Conservation (phyloP, 345 rosid species). For the Populus davidiana region DNA sequence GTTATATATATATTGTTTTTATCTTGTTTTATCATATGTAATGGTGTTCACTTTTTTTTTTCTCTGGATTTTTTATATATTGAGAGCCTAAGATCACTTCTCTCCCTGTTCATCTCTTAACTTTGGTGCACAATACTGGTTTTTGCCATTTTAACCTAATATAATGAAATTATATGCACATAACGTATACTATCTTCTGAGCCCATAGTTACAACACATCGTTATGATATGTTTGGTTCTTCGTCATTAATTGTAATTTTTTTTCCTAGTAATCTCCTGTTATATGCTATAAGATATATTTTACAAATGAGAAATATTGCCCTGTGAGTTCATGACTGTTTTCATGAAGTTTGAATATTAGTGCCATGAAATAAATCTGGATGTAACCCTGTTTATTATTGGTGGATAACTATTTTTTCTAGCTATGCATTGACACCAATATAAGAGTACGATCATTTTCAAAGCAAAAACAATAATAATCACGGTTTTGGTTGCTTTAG, state of each 20-base stretch:
- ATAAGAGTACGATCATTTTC: no score
- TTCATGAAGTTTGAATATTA: background rate
- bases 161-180: background rate
- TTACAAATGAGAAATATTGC: background rate
- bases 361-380: background rate
- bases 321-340: background rate
- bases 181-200: background rate
- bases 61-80: background rate
- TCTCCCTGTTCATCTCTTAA: background rate
- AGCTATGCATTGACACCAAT: no score
- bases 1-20: conserved; percentile 26
- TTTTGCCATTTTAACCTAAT: background rate
- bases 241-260: background rate
- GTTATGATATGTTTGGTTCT: background rate
- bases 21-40: background rate
- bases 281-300: background rate
- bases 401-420: no score
- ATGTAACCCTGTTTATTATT: background rate
- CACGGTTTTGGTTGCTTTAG: no score
- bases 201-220: background rate
- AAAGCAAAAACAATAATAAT: no score
- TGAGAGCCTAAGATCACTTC: background rate
- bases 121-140: background rate
- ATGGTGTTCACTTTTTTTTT: no score
- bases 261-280: background rate